Conservation (phyloP, 208 protist species). For the Crithidia brevicula region DNA sequence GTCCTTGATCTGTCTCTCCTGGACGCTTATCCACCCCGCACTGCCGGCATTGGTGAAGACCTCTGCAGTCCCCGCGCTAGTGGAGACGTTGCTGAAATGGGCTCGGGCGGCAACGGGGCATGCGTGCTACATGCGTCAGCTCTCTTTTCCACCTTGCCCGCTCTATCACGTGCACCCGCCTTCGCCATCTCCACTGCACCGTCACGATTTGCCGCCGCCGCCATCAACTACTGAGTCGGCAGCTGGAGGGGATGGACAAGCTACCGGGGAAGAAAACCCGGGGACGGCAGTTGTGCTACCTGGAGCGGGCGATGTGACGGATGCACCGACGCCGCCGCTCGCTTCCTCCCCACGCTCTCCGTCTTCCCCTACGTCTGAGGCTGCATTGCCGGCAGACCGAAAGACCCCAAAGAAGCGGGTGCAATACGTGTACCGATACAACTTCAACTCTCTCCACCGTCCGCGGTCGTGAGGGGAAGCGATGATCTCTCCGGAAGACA, state of each 20-base stretch:
- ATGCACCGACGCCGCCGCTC: not conserved
- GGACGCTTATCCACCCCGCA: constrained; percentile 49
- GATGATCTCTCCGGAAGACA: too few species aligned
- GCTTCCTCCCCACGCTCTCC: not conserved
- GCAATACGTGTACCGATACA: constrained; percentile 35
- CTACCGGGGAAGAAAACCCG: too few species aligned
- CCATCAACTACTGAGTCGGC: too few species aligned
- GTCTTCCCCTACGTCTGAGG: too few species aligned
- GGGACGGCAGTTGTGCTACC: too few species aligned
- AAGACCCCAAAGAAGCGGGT: constrained; percentile 3
- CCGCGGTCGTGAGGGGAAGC: constrained; percentile 12
- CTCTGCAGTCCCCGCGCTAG: not conserved
- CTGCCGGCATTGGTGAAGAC: constrained; percentile 22
- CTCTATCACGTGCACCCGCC: constrained; percentile 18
- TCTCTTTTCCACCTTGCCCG: constrained; percentile 16
- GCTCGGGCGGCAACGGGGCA: constrained; percentile 15
- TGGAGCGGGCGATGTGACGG: not conserved
- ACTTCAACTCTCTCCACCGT: constrained; percentile 24
- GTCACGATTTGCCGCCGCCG: not conserved
- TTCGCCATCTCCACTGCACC: constrained; percentile 13
- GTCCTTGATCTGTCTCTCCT: constrained; percentile 40
- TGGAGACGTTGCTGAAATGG: constrained; percentile 11
- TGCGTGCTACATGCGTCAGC: constrained; percentile 5
- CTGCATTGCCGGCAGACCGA: not conserved
- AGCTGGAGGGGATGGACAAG: too few species aligned